Evolutionary conservation across 768 basidiomycete species (phyloP), one percentile per base, ranked within the genome.

Genomic region (Sporobolomyces phaffii): DNA sequence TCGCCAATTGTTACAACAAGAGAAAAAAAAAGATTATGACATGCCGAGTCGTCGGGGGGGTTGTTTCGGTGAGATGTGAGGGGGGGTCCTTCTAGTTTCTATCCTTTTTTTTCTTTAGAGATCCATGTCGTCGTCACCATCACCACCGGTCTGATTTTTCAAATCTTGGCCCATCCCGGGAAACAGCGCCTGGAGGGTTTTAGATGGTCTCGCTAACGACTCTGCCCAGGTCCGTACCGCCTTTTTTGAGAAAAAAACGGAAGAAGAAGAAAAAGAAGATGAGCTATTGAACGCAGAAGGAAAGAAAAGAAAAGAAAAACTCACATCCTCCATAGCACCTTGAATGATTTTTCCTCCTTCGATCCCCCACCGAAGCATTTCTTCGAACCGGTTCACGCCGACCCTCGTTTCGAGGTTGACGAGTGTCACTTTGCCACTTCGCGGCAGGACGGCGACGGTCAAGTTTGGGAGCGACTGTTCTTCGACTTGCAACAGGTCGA

Each of bases 371-470:
- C 81, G 80, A 72, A 97, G 84, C 72, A 97, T 84, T 75, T 93
- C 92, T 76, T 89, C 89, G 72, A 98, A 96, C 59, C 91, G 82
- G 73, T 92, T 91, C 14, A 92, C 86, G 73, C 91, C 91, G 64
- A 99, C 77, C n/a, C 93, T 81, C 20, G 91, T 93, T 78, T 98
- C 96, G 85, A 97, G 88, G 56, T 87, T 87, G 68, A 91, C 87
- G 40, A 98, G 81, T 20, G 89, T 90, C 49, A 96, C 84, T 84
- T n/a, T 87, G 85, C 72, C 65, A 31, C 54, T 60, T 47, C 62
- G 64, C 26, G 96, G 92, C 82, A 97, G 86, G 33, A 89, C 82
- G 0, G 91, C 96, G 44, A 97, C 85, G 3, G 91, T 91, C 26
- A 94, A 78, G 74, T 88, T 84, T 1, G 96, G 96, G 9, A 92